Conservation (phyloP, 2,329 filamentous ascomycete genomes). For the Ophiostoma perfectum region DNA sequence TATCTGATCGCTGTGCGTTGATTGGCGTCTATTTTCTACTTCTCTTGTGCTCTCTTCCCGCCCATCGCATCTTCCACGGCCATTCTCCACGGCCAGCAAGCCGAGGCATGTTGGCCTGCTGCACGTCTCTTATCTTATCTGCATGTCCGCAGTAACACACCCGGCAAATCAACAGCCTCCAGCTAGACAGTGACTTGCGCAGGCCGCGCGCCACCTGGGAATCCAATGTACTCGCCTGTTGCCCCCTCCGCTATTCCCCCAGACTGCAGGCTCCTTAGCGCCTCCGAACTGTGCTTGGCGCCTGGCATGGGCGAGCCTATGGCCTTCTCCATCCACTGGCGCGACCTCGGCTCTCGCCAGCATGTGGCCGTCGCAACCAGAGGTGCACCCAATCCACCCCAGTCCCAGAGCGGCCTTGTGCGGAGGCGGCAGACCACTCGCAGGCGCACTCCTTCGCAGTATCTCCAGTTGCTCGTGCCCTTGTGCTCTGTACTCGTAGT, state of each 20-base stretch:
- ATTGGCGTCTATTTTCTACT: not conserved
- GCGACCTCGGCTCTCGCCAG: constrained; percentile 28
- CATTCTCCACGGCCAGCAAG: not conserved
- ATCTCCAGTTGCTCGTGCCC: constrained; percentile 1
- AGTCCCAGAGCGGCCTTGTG: constrained; percentile 8
- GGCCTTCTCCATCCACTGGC: not conserved
- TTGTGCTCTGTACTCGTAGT: constrained; percentile 1
- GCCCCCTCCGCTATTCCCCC: constrained; percentile 8
- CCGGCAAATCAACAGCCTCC: not conserved
- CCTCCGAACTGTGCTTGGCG: constrained; percentile 18
- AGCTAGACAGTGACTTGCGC: not conserved
- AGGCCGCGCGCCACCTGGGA: not conserved
- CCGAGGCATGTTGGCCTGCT: constrained; percentile 3
- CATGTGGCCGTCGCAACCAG: constrained; percentile 26
- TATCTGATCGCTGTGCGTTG: constrained; percentile 3
- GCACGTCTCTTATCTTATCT: not conserved
- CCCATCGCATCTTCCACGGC: not conserved
- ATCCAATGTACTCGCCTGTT: not conserved
- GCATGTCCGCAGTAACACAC: too few relatives aligned
- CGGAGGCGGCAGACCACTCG: constrained; percentile 15
- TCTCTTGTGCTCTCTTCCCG: not conserved
- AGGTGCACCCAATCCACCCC: not conserved
- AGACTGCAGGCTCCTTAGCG: not conserved
- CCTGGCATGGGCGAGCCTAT: not conserved
- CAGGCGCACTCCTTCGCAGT: not conserved